phyloP scores from a whole-genome alignment of 768 basidiomycete genomes.

The Tubosaeta sp. region DNA sequence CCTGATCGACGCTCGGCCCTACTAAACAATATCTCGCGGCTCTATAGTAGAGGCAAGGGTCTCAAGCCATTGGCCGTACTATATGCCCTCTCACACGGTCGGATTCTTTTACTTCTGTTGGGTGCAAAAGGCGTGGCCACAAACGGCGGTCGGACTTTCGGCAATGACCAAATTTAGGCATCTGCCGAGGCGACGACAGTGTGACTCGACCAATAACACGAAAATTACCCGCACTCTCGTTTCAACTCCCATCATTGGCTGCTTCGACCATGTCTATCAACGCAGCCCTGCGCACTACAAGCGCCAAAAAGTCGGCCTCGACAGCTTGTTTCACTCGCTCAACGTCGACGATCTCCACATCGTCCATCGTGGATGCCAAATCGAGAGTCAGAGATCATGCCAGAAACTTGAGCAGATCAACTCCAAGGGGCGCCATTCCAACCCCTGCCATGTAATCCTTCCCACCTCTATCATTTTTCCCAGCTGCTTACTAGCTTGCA shows the following conservation, averaged over 20 bases:
- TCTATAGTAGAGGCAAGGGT: neutral
- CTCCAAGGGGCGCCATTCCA: conserved; percentile 54
- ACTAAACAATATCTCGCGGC: neutral
- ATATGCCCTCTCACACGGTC: no score
- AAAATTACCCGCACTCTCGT: conserved; percentile 3
- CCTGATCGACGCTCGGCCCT: neutral
- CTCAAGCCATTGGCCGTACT: neutral
- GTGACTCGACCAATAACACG: conserved; percentile 19
- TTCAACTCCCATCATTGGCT: conserved; percentile 6
- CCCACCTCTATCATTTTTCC: neutral
- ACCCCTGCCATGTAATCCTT: conserved; percentile 56
- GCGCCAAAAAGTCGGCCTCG: conserved; percentile 35
- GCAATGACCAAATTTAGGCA: conserved; percentile 10
- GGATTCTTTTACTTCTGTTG: neutral
- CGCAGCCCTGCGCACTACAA: conserved; percentile 39
- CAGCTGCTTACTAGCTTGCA: conserved; percentile 43
- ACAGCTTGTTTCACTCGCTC: conserved; percentile 39
- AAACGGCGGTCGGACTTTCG: conserved; percentile 20
- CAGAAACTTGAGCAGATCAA: conserved; percentile 68
- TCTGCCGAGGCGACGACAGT: conserved; percentile 24
- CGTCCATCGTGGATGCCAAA: conserved; percentile 74
- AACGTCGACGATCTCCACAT: conserved; percentile 45
- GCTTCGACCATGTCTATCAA: conserved; percentile 39
- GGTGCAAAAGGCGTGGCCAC: neutral
- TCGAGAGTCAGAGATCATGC: conserved; percentile 76